Conservation (phyloP, 768 basidiomycete species). For the Podaxis sp. region DNA sequence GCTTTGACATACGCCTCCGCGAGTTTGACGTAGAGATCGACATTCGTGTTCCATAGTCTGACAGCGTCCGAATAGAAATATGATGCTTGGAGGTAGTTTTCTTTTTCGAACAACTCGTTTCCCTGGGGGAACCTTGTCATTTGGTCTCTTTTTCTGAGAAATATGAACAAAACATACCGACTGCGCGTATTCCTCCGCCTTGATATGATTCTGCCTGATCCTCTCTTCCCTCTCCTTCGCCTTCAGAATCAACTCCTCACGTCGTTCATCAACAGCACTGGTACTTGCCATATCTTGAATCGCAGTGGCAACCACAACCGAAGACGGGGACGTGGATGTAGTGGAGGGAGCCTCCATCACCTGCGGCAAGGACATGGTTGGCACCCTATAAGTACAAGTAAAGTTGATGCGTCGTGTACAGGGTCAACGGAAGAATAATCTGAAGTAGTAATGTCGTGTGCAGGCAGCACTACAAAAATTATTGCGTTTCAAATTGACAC, state of each 20-base stretch:
- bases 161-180: not conserved
- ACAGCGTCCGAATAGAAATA: conserved; percentile 34
- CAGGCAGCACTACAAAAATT: not conserved
- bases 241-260: not conserved
- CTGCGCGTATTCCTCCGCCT: not conserved
- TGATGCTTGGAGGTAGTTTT: conserved; percentile 31
- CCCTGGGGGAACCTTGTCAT: conserved; percentile 22
- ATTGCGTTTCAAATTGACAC: not conserved
- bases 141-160: not conserved
- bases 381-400: too few relatives aligned
- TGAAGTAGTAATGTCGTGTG: not conserved
- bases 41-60: conserved; percentile 30
- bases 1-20: conserved; percentile 35
- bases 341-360: not conserved
- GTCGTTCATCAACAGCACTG: not conserved
- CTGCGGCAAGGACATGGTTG: not conserved
- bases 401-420: not conserved
- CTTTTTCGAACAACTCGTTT: conserved; percentile 28
- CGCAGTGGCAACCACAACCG: too few relatives aligned
- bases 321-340: not conserved
- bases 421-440: conserved; percentile 1
- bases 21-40: conserved; percentile 32
- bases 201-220: not conserved
- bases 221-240: not conserved
- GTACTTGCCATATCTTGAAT: not conserved